Evolutionary conservation across 352 stramenopile species (phyloP).

Genomic region (Globisporangium heterothallicum): DNA sequence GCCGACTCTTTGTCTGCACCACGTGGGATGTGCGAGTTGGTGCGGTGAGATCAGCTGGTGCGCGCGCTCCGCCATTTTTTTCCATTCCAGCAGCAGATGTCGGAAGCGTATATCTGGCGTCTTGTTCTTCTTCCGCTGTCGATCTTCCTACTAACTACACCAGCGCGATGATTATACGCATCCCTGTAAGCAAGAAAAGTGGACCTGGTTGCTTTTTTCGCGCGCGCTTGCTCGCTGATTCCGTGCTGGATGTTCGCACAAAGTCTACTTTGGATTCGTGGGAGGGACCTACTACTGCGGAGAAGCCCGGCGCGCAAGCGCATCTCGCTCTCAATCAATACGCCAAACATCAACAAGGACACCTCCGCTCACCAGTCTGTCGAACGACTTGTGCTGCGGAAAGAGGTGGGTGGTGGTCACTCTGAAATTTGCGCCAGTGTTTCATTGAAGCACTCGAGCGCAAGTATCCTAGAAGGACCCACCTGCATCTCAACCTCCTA

Average conservation of each 20-base stretch:
- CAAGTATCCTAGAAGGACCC: constrained; percentile 6
- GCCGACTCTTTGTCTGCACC: not conserved
- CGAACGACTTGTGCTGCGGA: too few species aligned
- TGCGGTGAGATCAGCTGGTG: constrained; percentile 12
- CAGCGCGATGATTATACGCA: not conserved
- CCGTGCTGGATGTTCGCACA: not conserved
- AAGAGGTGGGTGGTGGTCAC: too few species aligned
- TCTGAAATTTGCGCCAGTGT: constrained; percentile 5
- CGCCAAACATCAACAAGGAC: too few species aligned
- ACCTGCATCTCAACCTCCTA: not conserved
- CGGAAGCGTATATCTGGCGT: constrained; percentile 12
- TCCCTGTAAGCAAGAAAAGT: not conserved
- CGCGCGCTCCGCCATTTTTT: constrained; percentile 1
- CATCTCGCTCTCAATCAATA: not conserved
- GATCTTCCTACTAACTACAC: too few species aligned
- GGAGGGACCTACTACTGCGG: too few species aligned
- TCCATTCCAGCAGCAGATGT: constrained; percentile 10
- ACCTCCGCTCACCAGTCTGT: too few species aligned
- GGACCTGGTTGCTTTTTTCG: not conserved
- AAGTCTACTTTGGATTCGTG: too few species aligned
- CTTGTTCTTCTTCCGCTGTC: not conserved
- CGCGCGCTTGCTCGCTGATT: not conserved
- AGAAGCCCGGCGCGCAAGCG: not conserved
- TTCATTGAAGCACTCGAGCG: not conserved
- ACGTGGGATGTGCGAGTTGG: not conserved